Base-by-base conservation (phyloP, 202 grass and related monocot species). In the Zoysia matrella region DNA sequence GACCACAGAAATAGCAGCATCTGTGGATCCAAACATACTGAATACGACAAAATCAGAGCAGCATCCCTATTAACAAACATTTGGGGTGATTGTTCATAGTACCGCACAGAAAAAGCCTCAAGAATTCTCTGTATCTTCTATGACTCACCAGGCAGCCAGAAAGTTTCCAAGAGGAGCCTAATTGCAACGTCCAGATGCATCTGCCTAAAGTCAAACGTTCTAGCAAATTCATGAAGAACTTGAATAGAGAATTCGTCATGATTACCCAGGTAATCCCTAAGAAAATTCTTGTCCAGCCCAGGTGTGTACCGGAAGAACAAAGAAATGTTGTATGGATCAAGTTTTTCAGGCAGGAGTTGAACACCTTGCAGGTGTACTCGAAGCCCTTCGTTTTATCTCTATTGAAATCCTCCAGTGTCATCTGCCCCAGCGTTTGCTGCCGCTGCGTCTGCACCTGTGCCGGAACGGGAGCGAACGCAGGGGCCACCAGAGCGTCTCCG, bases 61-160 rank as follows among this genome's bases (percentile, higher is more conserved):
- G 93, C 87, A 90, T 99, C 96, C 61, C 81, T 94, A 60, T 99
- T 88, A 60, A 85, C 91, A 84, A 99, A 92, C 71, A 94, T 93
- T 72, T 96, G 93, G 41, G 91, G 87, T 45, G 93, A 92, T 73
- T 99, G 96, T 79, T 99, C 96, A 74, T 96, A 99, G 76, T 99
- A 99, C 66, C 96, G 84, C 82, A 94, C 93, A 9, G 96, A 90
- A 79, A 99, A 99, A 41, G 93, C 96, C 83, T 99, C 96, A 52
- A 99, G 89, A 89, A 99, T 90, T 52, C 96, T 89, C 74, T 99
- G 96, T 74, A 99, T 99, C 79, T 99, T 99, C 78, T 99, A 93
- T 13, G 96, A 96, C 68, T 99, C 96, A 67, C 96, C 96, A 84
- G 96, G 96, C 55, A 99, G 68, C 46, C 93, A 87, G 83, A 99